Percentiles rank a stretch among this genome's conserved stretches.
These are phyloP conservation scores for Corymbia maculata DNA, from an alignment of 345 rosid species.

Conservation along the genomic window DNA sequence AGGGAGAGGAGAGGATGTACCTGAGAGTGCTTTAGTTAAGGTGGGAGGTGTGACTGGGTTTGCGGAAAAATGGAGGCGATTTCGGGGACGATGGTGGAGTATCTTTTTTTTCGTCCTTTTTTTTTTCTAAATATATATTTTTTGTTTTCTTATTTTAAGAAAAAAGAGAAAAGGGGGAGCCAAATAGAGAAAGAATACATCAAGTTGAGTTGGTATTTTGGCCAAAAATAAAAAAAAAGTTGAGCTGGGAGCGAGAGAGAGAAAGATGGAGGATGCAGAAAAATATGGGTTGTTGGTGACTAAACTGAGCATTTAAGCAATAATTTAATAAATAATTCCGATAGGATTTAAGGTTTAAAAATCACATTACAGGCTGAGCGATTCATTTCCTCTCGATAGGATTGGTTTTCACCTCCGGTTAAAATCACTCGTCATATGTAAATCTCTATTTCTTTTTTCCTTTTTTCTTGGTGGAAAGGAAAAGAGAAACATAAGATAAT, in stretches of 20 bases:
- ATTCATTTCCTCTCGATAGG: not conserved
- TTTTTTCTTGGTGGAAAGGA: not conserved
- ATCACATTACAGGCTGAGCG: not conserved
- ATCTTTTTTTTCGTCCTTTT: not conserved
- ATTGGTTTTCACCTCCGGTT: too few relatives aligned
- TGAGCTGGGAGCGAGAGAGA: not conserved
- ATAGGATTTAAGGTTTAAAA: too few relatives aligned
- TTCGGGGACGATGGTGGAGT: not conserved
- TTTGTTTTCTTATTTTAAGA: too few relatives aligned
- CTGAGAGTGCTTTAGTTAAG: not conserved
- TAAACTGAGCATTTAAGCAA: not conserved
- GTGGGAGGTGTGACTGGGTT: not conserved
- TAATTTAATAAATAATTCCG: too few relatives aligned
- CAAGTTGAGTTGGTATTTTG: not conserved
- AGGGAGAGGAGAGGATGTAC: too few relatives aligned
- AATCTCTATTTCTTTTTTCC: rapidly evolving
- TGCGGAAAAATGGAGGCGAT: not conserved
- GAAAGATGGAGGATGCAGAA: not conserved
- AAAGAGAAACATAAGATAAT: not conserved
- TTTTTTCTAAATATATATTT: rapidly evolving
- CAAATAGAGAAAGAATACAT: not conserved
- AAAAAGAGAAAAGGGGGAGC: not conserved
- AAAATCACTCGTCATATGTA: rapidly evolving
- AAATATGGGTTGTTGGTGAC: not conserved
- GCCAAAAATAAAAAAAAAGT: not conserved